Percentiles rank a stretch among this genome's conserved stretches.
Conservation (phyloP, 2,329 filamentous ascomycete genomes). For the Fusarium sp. region DNA sequence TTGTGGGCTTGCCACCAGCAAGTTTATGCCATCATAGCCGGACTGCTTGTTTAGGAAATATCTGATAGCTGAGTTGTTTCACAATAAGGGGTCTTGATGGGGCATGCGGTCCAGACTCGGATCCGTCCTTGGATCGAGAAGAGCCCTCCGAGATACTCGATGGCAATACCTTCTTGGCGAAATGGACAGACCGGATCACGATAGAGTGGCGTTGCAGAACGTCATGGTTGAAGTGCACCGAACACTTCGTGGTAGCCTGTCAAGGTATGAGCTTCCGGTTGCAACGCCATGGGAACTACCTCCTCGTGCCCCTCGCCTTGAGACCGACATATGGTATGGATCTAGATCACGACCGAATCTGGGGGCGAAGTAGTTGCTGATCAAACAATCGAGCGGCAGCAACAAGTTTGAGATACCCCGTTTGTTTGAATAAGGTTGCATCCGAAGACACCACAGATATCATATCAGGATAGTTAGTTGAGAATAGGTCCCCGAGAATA, state of each 20-base stretch:
- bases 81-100: slow-evolving; percentile 44
- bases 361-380: slow-evolving; percentile 24
- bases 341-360: slow-evolving; percentile 26
- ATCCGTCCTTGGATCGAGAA: slow-evolving; percentile 25
- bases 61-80: slow-evolving; percentile 44
- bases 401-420: slow-evolving; percentile 32
- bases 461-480: slow-evolving; percentile 18
- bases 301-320: slow-evolving; percentile 2
- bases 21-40: slow-evolving; percentile 39
- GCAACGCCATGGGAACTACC: slow-evolving; percentile 1
- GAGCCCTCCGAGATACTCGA: slow-evolving; percentile 16
- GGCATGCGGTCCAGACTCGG: slow-evolving; percentile 39
- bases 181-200: slow-evolving; percentile 20
- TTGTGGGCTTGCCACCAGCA: slow-evolving; percentile 40
- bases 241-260: slow-evolving; percentile 11
- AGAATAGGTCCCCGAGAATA: slow-evolving; percentile 22
- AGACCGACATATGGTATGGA: slow-evolving; percentile 22
- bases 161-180: slow-evolving; percentile 15
- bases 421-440: slow-evolving; percentile 35
- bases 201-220: slow-evolving; percentile 23
- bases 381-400: slow-evolving; percentile 35
- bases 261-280: slow-evolving; percentile 1
- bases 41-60: slow-evolving; percentile 39
- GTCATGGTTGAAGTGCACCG: slow-evolving; percentile 15
- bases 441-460: slow-evolving; percentile 16